phyloP scores from a whole-genome alignment of 345 rosid species.

The Syzygium aqueum region DNA sequence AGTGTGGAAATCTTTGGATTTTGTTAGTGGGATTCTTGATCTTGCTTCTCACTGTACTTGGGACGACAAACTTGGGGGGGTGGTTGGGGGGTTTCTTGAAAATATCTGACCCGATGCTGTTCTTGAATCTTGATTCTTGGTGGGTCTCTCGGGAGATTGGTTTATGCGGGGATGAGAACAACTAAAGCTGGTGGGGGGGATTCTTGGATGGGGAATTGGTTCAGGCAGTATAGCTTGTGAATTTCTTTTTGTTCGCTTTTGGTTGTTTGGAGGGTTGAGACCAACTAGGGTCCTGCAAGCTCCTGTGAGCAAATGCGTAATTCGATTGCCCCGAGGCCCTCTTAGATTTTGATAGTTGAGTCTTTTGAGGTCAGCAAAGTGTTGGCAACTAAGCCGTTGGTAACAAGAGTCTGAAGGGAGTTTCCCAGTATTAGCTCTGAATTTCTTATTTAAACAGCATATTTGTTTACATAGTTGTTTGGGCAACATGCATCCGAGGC shows the following conservation, averaged over 20 bases:
- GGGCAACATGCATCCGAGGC: conserved; percentile 73
- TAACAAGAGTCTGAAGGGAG: background rate
- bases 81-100: background rate
- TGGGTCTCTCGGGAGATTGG: background rate
- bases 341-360: background rate
- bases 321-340: background rate
- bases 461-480: background rate
- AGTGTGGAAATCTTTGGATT: background rate
- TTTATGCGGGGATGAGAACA: background rate
- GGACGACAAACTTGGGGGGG: background rate
- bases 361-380: background rate
- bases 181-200: background rate
- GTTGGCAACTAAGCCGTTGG: background rate
- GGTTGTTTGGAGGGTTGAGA: background rate
- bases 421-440: background rate
- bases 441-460: background rate
- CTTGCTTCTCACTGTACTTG: background rate
- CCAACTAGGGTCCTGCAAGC: background rate
- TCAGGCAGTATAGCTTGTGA: background rate
- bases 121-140: background rate
- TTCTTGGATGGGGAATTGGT: background rate
- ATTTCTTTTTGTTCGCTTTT: background rate
- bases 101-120: background rate
- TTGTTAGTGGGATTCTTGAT: background rate
- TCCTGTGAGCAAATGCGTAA: background rate